Evolutionary conservation across 768 basidiomycete genomes (phyloP), one percentile per base, ranked within the genome.

Genomic region (Psilocybe sp.): DNA sequence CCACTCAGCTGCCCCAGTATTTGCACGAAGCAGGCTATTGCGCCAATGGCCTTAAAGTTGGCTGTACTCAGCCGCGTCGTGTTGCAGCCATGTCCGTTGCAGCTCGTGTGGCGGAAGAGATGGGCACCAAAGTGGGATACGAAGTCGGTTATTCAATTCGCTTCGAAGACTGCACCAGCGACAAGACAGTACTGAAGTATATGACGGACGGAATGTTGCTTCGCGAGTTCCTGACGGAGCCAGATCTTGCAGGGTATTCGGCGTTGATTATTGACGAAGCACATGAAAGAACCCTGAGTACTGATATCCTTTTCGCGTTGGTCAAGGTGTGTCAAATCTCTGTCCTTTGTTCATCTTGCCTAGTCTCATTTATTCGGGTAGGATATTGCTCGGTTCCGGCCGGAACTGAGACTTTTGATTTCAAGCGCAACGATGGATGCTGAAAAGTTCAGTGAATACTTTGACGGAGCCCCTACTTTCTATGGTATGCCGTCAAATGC

Each of bases 61-160:
- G 92, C 0, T 99, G 97, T 62, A 99, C 97, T 0, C 97, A 99
- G 68, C 97, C 97, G 31, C 90, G 97, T 60, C 91, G 97, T 52
- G 97, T 99, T 15, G 97, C 97, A 5, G 97, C 97, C 34, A 99
- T 99, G 97, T 94, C 91, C 39, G 97, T 99, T 46, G 97, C 97
- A 4, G 94, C 96, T 13, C 96, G 97, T 72, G 97, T 99, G 13
- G 96, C 97, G 0, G 97, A 98, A 54, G 97, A 99, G 71, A 94
- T 98, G 87, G 97, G 95, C 7, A 89, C 86, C 3, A 89, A 98
- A 67, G 86, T 99, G 36, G 97, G 97, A 9, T 91, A 95, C 59
- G 96, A 98, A 71, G 97, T 99, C 44, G 97, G 97, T n/a, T 99
- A 99, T 69, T 96, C 95, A 32, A 99, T 99, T 59, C 92, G 97